A percentile compares a stretch with the other conserved stretches of the same genome.
Evolutionary conservation across 129 eudicot species (phyloP).

Genomic region (Chrysanthemum makinoi): DNA sequence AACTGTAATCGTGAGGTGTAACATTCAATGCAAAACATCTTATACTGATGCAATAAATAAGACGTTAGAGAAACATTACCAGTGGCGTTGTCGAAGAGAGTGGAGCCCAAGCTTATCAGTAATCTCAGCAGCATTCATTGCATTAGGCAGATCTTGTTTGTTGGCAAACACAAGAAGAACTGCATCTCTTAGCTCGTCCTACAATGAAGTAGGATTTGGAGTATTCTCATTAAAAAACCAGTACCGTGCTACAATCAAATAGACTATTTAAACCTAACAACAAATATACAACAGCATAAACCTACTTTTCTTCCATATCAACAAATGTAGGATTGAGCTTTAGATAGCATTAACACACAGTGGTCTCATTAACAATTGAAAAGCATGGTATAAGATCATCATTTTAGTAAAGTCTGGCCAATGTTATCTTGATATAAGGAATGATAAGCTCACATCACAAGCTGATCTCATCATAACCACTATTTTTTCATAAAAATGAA

Average conservation of each 20-base stretch:
- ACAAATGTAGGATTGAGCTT: too few species aligned
- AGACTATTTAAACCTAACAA: too few species aligned
- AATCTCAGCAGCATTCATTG: constrained; percentile 99
- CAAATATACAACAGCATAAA: too few species aligned
- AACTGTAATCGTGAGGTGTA: not conserved
- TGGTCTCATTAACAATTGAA: too few species aligned
- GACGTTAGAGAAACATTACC: constrained; percentile 38
- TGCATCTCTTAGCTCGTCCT: constrained; percentile 99
- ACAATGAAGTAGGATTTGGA: constrained; percentile 18
- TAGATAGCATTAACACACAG: too few species aligned
- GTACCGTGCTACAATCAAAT: not conserved
- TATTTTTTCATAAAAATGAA: too few species aligned
- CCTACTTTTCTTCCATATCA: too few species aligned
- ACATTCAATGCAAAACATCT: not conserved
- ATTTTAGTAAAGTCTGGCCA: too few species aligned
- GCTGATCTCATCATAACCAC: too few species aligned
- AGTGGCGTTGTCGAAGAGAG: constrained; percentile 99
- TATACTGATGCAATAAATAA: not conserved
- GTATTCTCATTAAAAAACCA: not conserved
- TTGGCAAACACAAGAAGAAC: constrained; percentile 97
- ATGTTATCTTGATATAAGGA: too few species aligned
- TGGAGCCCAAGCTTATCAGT: constrained; percentile 99
- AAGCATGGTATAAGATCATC: too few species aligned
- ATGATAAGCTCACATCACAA: too few species aligned
- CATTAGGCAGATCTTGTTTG: constrained; percentile 99